Percentiles rank a stretch among this genome's conserved stretches.
Evolutionary conservation across 106 monocot species (phyloP).

Genomic region (Triglochin maritima): DNA sequence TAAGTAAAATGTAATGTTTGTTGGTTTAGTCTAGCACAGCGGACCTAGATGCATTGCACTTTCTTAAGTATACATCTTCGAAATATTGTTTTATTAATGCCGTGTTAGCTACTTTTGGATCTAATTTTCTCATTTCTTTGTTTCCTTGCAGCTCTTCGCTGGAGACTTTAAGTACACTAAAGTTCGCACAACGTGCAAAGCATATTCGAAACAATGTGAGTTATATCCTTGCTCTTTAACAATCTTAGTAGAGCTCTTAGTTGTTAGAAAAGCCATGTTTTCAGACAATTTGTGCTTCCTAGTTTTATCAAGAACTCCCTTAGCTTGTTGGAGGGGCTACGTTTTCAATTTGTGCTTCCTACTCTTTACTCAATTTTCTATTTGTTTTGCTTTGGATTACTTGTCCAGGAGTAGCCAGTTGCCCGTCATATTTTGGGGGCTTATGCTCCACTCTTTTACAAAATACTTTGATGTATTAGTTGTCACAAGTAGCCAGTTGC

Average conservation of each 20-base stretch:
- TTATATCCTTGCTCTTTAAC: background rate
- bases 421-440: too few species aligned
- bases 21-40: too few species aligned
- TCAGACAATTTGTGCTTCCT: too few species aligned
- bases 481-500: too few species aligned
- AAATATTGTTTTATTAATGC: too few species aligned
- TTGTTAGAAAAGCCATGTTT: too few species aligned
- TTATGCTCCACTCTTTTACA: too few species aligned
- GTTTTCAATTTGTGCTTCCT: background rate
- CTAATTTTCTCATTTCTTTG: background rate
- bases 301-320: background rate
- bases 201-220: slow-evolving; percentile 89
- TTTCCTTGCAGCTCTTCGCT: slow-evolving; percentile 45
- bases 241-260: too few species aligned
- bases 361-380: background rate
- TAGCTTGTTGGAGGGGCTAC: background rate
- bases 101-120: too few species aligned
- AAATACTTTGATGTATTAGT: too few species aligned
- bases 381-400: background rate
- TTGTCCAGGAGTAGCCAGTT: too few species aligned
- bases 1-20: too few species aligned
- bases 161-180: slow-evolving; percentile 93
- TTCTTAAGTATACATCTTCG: background rate
- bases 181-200: slow-evolving; percentile 97
- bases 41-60: background rate